These are phyloP conservation scores for Pseudogymnoascus sp. DNA, from an alignment of 2,329 filamentous ascomycete genomes.

Conservation along the genomic window DNA sequence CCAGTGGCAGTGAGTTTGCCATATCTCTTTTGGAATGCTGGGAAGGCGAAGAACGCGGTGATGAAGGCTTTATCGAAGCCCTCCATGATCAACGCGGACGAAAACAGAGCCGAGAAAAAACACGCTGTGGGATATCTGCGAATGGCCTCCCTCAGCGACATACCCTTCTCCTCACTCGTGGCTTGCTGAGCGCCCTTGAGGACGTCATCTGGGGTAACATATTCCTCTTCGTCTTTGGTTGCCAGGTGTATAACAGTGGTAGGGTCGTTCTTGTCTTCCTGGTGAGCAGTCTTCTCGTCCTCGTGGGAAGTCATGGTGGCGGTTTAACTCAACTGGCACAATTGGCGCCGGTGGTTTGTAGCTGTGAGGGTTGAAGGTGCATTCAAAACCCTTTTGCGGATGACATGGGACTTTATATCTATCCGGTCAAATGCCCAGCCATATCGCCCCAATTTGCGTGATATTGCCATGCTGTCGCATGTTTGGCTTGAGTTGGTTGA, in stretches of 20 bases:
- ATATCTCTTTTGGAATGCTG: constrained; percentile 16
- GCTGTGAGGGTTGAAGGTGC: neutral
- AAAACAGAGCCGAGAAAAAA: constrained; percentile 27
- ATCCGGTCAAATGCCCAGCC: neutral
- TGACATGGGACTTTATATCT: neutral
- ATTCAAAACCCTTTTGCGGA: neutral
- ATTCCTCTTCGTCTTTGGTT: constrained; percentile 8
- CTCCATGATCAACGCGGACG: constrained; percentile 30
- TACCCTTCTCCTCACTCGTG: constrained; percentile 15
- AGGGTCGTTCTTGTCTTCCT: constrained; percentile 4
- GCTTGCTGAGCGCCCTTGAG: constrained; percentile 19
- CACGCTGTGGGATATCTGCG: constrained; percentile 21
- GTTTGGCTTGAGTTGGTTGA: neutral
- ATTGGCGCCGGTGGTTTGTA: neutral
- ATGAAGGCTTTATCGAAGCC: constrained; percentile 30
- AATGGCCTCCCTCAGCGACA: constrained; percentile 18
- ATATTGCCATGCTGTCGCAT: neutral
- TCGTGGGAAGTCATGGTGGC: neutral
- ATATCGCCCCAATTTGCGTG: neutral
- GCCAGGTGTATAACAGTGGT: neutral
- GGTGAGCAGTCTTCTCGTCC: neutral
- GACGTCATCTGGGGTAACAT: constrained; percentile 6
- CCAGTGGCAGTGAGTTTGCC: constrained; percentile 13
- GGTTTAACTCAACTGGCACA: neutral
- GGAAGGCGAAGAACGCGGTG: constrained; percentile 26